Base-by-base conservation (phyloP, 2,329 filamentous ascomycete species). In the Cyclaneusma minus region DNA sequence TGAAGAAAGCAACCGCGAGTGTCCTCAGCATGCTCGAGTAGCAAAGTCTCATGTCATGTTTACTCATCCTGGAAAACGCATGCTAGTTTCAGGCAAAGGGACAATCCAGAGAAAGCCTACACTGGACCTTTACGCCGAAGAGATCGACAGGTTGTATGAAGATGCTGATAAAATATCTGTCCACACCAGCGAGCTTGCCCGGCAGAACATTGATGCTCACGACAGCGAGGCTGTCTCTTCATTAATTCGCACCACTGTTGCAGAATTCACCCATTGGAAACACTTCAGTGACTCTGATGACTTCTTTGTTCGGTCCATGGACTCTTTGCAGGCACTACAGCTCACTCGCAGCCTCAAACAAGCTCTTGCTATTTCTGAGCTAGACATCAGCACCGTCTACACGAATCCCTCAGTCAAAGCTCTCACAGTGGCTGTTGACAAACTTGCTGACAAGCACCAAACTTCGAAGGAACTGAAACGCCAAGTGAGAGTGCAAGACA, bases 71-170 rank as follows among this genome's bases (percentile, higher is more conserved):
- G 37, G 36, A 0, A 49, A 47, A 32, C 49, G 52, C 2, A 42
- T 55, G 28, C 33, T 39, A 3, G 41, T 45, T 12, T 37, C 48
- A 7, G 39, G 38, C 0, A 54, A 56, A 29, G 52, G 53, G 2
- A 54, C 50, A 3, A 35, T 54, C 4, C 50, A 52, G 32, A 37
- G 51, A 14, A 30, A 32, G 9, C 19, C 30, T 10, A 47, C 46
- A 6, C 15, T 48, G 5, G 28, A 39, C 5, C 18, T 45, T 6
- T 53, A 52, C 24, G 32, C 35, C 4, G 13, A 35, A 0, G 46
- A 52, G 28, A 22, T 56, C 3, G 42, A 52, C 6, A 29, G 37
- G 2, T 29, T 55, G 2, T 56, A 55, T 28, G 17, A 31, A 4
- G 30, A 42, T 13, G 38, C 35, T 8, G 35, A 43, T 3, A 21